These are phyloP conservation scores for Blastomyces emzantsi DNA, from an alignment of 2,329 filamentous ascomycete genomes.

Conservation along the genomic window DNA sequence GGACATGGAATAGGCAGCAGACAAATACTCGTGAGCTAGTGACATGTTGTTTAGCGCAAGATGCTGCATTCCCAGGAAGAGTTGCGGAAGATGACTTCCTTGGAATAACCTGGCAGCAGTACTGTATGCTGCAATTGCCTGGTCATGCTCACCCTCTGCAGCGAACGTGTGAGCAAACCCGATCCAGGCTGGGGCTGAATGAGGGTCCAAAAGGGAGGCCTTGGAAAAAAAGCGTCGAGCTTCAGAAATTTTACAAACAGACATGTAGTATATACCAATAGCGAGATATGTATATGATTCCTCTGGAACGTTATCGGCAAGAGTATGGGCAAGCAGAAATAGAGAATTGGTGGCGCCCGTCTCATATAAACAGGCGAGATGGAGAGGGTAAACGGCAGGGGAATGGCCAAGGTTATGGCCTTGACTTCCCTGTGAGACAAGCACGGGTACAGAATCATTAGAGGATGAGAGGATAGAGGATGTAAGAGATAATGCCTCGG, in stretches of 20 bases:
- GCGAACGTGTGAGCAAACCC: constrained; percentile 98
- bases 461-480: constrained; percentile 70
- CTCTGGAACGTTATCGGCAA: constrained; percentile 83
- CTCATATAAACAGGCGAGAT: constrained; percentile 85
- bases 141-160: constrained; percentile 93
- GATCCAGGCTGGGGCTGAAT: constrained; percentile 97
- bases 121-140: constrained; percentile 95
- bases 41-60: constrained; percentile 91
- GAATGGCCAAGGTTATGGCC: constrained; percentile 37
- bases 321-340: constrained; percentile 84
- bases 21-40: constrained; percentile 87
- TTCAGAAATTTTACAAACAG: constrained; percentile 82
- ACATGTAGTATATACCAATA: constrained; percentile 89
- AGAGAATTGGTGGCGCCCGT: constrained; percentile 77
- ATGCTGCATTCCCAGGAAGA: constrained; percentile 98
- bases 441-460: constrained; percentile 58
- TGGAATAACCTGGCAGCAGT: constrained; percentile 93
- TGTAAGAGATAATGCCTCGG: constrained; percentile 75
- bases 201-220: constrained; percentile 92
- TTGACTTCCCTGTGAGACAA: constrained; percentile 21
- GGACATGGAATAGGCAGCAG: constrained; percentile 64
- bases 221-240: constrained; percentile 95
- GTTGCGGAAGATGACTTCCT: constrained; percentile 88
- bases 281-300: constrained; percentile 91
- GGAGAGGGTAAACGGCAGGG: constrained; percentile 66